phyloP scores from a whole-genome alignment of 2,329 filamentous ascomycete species.

The Colletotrichum paranaense region DNA sequence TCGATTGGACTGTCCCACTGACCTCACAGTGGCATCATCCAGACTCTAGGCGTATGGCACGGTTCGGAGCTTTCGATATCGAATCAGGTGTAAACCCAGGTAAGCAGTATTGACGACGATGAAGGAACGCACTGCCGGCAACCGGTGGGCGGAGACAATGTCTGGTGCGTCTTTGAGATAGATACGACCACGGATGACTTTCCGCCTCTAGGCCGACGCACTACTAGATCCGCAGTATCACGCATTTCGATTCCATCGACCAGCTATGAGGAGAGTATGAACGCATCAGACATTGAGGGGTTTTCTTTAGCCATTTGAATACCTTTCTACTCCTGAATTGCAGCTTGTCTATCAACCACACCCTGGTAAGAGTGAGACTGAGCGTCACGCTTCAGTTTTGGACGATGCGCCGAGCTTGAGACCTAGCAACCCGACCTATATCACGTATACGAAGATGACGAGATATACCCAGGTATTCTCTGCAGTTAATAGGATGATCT shows the following conservation, averaged over 20 bases:
- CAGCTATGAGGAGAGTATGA: not conserved
- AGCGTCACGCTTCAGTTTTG: not conserved
- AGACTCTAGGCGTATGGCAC: constrained; percentile 19
- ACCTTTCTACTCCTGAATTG: not conserved
- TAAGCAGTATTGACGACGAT: not conserved
- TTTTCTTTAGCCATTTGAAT: not conserved
- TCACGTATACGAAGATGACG: not conserved
- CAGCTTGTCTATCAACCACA: not conserved
- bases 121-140: constrained; percentile 25
- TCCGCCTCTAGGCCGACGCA: constrained; percentile 10
- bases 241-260: not conserved
- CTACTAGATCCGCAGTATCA: not conserved
- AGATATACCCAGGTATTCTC: not conserved
- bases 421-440: not conserved
- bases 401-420: not conserved
- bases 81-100: not conserved
- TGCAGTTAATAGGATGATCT: not conserved
- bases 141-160: constrained; percentile 14
- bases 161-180: constrained; percentile 4
- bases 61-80: not conserved
- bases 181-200: not conserved
- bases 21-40: constrained; percentile 33
- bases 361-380: not conserved
- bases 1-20: constrained; percentile 22
- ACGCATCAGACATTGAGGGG: not conserved